Conservation (phyloP, 805 yeast genomes). For the Kuraishia cidri region DNA sequence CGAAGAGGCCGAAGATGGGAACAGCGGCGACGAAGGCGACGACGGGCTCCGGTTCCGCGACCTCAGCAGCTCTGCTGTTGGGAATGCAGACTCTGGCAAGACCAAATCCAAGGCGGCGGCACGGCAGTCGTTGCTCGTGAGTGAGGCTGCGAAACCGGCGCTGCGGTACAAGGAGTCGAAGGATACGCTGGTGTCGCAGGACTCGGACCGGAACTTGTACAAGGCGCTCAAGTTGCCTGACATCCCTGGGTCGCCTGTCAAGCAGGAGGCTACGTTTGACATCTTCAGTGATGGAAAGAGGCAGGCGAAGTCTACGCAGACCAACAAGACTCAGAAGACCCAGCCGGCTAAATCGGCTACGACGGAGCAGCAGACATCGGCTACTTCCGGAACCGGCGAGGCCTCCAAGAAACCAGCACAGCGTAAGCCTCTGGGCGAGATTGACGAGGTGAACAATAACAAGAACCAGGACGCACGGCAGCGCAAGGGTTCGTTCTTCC, state of each 20-base stretch:
- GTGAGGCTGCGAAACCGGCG: slow-evolving; percentile 8
- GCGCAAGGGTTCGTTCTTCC: slow-evolving; percentile 29
- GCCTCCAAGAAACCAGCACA: slow-evolving; percentile 8
- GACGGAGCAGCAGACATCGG: background rate
- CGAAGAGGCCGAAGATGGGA: background rate
- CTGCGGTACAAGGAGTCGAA: slow-evolving; percentile 17
- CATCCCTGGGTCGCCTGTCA: slow-evolving; percentile 27
- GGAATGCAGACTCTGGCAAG: slow-evolving; percentile 10
- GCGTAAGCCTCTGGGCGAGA: slow-evolving; percentile 16
- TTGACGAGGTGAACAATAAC: slow-evolving; percentile 6
- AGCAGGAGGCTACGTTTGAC: slow-evolving; percentile 10
- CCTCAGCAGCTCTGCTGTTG: too few species aligned
- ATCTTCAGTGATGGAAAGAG: slow-evolving; percentile 5
- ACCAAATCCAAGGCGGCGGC: slow-evolving; percentile 20
- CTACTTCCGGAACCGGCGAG: slow-evolving; percentile 3
- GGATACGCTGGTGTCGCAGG: slow-evolving; percentile 33
- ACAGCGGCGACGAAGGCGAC: slow-evolving; percentile 3
- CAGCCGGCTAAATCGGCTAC: slow-evolving; percentile 2
- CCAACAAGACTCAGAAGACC: background rate
- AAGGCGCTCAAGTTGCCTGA: slow-evolving; percentile 42
- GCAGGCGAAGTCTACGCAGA: background rate
- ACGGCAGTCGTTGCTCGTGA: slow-evolving; percentile 10
- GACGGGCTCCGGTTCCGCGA: slow-evolving; percentile 21
- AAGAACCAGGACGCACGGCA: slow-evolving; percentile 12
- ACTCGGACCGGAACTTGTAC: slow-evolving; percentile 26